A percentile compares a stretch with the other conserved stretches of the same genome.
Evolutionary conservation across 108 stramenopile species (phyloP).

Genomic region (Cyclotella kingstonii): DNA sequence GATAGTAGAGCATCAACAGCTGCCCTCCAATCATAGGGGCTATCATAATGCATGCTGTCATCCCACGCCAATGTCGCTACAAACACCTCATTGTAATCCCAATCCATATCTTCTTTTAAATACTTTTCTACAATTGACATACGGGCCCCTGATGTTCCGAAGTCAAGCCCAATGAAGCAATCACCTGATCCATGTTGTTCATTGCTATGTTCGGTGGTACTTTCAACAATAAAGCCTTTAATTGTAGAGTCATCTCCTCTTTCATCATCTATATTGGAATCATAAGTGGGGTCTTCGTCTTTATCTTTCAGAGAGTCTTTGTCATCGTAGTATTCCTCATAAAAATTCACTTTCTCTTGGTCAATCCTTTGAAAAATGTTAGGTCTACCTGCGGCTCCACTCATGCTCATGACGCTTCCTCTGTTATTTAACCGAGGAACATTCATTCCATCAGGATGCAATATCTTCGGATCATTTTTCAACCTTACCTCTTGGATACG

Average conservation of each 20-base stretch:
- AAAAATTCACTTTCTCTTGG: background rate
- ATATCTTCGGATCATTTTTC: constrained; percentile 18
- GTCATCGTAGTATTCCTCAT: background rate
- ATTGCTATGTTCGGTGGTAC: background rate
- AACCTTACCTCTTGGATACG: constrained; percentile 26
- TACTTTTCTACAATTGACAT: constrained; percentile 68
- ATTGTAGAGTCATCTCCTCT: background rate
- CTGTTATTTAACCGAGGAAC: constrained; percentile 25
- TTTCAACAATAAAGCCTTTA: background rate
- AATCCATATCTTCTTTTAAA: background rate
- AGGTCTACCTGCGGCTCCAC: constrained; percentile 4
- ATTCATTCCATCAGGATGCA: constrained; percentile 44
- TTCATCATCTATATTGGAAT: background rate
- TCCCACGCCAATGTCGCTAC: constrained; percentile 62
- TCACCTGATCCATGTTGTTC: constrained; percentile 6
- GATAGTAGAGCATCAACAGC: constrained; percentile 57
- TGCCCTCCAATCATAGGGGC: constrained; percentile 62
- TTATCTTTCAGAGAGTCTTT: background rate
- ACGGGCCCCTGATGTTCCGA: constrained; percentile 78
- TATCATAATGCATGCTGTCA: constrained; percentile 52
- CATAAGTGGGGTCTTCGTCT: background rate
- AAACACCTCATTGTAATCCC: constrained; percentile 55
- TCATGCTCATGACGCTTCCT: constrained; percentile 28
- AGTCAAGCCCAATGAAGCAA: constrained; percentile 44
- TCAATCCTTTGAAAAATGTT: constrained; percentile 48